Percentiles rank a stretch among this genome's conserved stretches.
Conservation (phyloP, 1,284 basidiomycete species). For the Coniferiporia weirii region DNA sequence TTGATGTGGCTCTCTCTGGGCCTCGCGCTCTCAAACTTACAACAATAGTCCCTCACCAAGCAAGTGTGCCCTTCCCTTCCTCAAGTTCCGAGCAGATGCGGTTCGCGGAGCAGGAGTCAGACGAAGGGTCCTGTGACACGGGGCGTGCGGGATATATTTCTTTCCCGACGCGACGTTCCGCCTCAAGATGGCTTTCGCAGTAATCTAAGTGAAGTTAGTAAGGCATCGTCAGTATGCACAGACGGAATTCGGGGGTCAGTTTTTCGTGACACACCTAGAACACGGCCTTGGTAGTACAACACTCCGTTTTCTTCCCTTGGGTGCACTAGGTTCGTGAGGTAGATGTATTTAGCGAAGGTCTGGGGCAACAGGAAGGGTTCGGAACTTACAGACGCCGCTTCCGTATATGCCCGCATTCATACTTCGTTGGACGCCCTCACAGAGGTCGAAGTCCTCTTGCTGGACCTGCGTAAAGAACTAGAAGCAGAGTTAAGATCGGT, state of each 20-base stretch:
- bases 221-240: neutral
- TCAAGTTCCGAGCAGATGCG: constrained; percentile 7
- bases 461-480: constrained; percentile 22
- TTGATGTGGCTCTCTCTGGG: too few species aligned
- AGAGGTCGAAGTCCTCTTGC: constrained; percentile 24
- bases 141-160: constrained; percentile 23
- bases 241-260: neutral
- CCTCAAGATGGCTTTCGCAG: constrained; percentile 21
- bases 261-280: constrained; percentile 16
- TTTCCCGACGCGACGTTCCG: constrained; percentile 21
- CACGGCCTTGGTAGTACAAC: constrained; percentile 24
- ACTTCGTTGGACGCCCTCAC: constrained; percentile 21
- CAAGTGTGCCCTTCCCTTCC: neutral
- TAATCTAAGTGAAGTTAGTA: constrained; percentile 5
- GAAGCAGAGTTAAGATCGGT: neutral
- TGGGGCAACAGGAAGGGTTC: neutral
- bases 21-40: too few species aligned
- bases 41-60: constrained; percentile 7
- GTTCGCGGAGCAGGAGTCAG: constrained; percentile 9
- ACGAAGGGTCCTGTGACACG: neutral
- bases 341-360: neutral
- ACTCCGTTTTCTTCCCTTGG: constrained; percentile 24
- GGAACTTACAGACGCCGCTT: constrained; percentile 19
- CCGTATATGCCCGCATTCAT: constrained; percentile 24
- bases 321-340: constrained; percentile 17